Base-by-base conservation (phyloP, 176 grass and related monocot species). In the bread wheat (Triticum aestivum) region DNA sequence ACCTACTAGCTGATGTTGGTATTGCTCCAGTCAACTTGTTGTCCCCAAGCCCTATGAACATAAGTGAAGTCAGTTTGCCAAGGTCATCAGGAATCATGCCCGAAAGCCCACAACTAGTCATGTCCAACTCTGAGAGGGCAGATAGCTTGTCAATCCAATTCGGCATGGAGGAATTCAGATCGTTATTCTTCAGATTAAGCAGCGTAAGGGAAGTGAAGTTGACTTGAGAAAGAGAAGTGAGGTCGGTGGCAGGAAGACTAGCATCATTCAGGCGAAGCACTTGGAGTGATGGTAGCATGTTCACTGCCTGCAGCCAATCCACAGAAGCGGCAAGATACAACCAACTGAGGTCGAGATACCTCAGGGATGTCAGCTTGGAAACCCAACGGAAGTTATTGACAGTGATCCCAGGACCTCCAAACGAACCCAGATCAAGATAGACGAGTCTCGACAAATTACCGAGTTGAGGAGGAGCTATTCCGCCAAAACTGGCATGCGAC, bases 281-380 rank as follows among this genome's bases (percentile, higher is more conserved):
- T 45, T 82, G 6, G 1, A 92, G 49, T 20, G 20, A 54, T 17
- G 63, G 65, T 34, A 94, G 79, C 86, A 75, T 89, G 39, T 81
- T 94, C 11, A 91, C 75, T 12, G 72, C 79, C 10, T 65, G 83
- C 18, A 88, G 62, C 92, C 89, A 94, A 45, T 89, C 64, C 6
- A 23, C 0, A 3, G 32, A 70, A 17, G 20, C 29, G 51, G 35
- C 67, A 69, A 85, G 91, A 29, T 86, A 23, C 3, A 24, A 51
- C 6, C 61, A 80, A 15, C 49, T 74, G 37, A 94, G 84, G 12
- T 91, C 79, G 1, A 94, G 79, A 45, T 45, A 45, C 42, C 42
- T 45, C 42, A 45, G 10, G 42, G 42, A 45, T 0, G 0, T 12
- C 11, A 45, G 42, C 42, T 45, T 45, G 10, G 42, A 45, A 45